Evolutionary conservation across 2,329 filamentous ascomycete species (phyloP), one percentile per base, ranked within the genome.

Genomic region (Fusarium transvaalense): DNA sequence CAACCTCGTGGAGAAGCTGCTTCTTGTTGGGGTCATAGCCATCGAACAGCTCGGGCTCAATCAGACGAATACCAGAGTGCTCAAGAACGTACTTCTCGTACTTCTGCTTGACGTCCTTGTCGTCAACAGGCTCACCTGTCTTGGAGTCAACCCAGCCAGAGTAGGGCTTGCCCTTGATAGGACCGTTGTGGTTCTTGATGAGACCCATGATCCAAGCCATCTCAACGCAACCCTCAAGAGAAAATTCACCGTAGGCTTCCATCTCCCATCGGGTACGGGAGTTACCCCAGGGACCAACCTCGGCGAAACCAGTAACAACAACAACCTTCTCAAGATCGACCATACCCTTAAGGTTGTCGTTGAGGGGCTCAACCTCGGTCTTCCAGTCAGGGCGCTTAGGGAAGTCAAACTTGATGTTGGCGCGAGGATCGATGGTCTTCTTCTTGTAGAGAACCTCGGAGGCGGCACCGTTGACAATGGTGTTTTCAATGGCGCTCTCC

Each of bases 161-260:
- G 83, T 99, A 98, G 69, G 92, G 92, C 83, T 97, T 92, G 78
- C 96, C 96, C 85, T 99, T 99, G 79, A 99, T 89, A 32, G 91
- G 90, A 19, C 96, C 96, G 74, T 98, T 98, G 85, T 97, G 93
- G 81, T 99, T 97, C 86, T 95, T 97, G 84, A 99, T 98, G 63
- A 98, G 89, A 77, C 96, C 96, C 95, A 98, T 99, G 80, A 99
- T 93, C 96, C 96, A 99, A 32, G 96, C 94, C 96, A 99, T 99
- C 82, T 99, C 96, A 64, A 99, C 91, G 76, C 96, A 98, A 31
- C 96, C 96, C 81, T 99, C 97, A 15, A 99, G 88, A 10, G 96
- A 98, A 84, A 99, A 99, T 77, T 97, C 88, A 77, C 96, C 96
- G 72, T 94, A 90, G 2, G 96, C 94, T 80, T 99, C 96, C 95